Evolutionary conservation across 2,329 filamentous ascomycete genomes (phyloP).

Genomic region (Cladosporium sp.): DNA sequence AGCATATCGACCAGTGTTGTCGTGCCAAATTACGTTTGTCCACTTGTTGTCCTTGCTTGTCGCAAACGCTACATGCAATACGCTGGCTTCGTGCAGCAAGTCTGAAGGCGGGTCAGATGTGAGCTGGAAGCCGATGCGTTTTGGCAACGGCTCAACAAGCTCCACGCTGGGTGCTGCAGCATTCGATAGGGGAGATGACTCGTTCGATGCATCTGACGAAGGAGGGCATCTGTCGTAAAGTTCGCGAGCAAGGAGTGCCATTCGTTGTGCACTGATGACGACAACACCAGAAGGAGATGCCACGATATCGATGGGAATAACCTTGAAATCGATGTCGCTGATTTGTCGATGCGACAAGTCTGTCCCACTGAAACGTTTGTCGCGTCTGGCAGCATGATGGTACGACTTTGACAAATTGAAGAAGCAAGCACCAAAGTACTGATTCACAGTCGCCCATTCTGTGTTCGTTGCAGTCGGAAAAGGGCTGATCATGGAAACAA

Average conservation of each 20-base stretch:
- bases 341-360: background rate
- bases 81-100: slow-evolving; percentile 74
- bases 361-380: background rate
- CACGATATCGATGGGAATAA: slow-evolving; percentile 70
- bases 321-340: slow-evolving; percentile 71
- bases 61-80: slow-evolving; percentile 78
- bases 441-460: slow-evolving; percentile 20
- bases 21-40: slow-evolving; percentile 80
- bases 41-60: slow-evolving; percentile 74
- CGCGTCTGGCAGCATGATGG: background rate
- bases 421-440: slow-evolving; percentile 15
- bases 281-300: slow-evolving; percentile 64
- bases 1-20: slow-evolving; percentile 73
- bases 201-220: slow-evolving; percentile 35
- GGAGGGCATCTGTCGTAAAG: slow-evolving; percentile 73
- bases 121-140: slow-evolving; percentile 75
- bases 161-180: slow-evolving; percentile 69
- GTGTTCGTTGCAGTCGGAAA: slow-evolving; percentile 41
- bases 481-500: slow-evolving; percentile 76
- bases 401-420: slow-evolving; percentile 12
- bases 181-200: slow-evolving; percentile 44
- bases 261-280: slow-evolving; percentile 62
- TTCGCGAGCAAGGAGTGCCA: slow-evolving; percentile 68
- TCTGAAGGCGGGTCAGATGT: slow-evolving; percentile 68
- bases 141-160: slow-evolving; percentile 69